Evolutionary conservation across 2,329 filamentous ascomycete genomes (phyloP), one percentile per base, ranked within the genome.

Genomic region (Penicillium sp.): DNA sequence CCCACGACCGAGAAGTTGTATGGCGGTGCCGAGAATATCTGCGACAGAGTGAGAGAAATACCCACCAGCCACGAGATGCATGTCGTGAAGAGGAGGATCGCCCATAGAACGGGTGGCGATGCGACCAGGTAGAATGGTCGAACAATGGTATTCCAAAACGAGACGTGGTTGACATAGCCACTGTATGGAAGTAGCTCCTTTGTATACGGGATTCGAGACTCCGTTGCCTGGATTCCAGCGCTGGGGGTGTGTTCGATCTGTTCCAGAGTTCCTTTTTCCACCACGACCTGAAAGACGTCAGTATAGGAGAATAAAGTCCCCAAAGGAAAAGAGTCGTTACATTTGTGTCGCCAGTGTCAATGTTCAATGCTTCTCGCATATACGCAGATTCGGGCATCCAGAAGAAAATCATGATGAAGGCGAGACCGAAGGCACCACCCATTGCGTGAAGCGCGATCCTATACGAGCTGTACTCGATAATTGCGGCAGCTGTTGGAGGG

Each of bases 341-440:
- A 35, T 65, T 66, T 28, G 67, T 60, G 28, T 69, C 65, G 4
- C 70, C 69, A 4, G 72, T 73, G 48, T 77, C 75, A n/a, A 78
- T 74, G 47, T 73, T 75, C 34, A 77, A 59, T 5, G 70, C 67
- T n/a, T 69, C 68, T 15, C 75, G 65, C 35, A 66, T 62, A 60
- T 71, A 79, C 1, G 77, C 76, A 0, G 76, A 75, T 57, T 79
- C 77, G 5, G 77, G 77, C 77, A 79, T 79, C 68, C 75, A 79
- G 60, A 80, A 72, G 52, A 79, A 71, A 5, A 74, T 74, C 57
- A 79, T 61, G 54, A 79, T 67, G 0, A 77, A 58, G 5, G 74
- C 66, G 5, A 79, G 28, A 6, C 69, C 71, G 57, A 79, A 78
- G 0, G 76, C 77, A n/a, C 70, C 76, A 5, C 75, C 76, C 76